Base-by-base conservation (phyloP, 2,329 filamentous ascomycete genomes). In the Paraphoma chrysanthemicola region DNA sequence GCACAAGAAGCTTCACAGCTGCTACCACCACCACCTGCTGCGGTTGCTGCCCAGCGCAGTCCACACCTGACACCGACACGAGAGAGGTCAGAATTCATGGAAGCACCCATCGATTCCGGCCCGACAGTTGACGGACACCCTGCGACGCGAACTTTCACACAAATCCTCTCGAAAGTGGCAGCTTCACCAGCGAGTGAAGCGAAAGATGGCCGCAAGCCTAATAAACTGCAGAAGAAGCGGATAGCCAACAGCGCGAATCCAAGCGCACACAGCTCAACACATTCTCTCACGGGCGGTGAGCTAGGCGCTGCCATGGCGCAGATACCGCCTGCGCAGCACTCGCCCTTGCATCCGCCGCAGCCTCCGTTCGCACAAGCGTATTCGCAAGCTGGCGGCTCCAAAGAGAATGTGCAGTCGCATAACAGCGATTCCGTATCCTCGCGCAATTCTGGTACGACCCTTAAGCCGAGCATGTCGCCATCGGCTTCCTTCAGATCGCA, bases 251-350 rank as follows among this genome's bases (percentile, higher is more conserved):
- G 91, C 69, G 79, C 90, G 18, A 93, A 92, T 66, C 89, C 89
- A 17, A 97, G 94, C 72, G 93, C 94, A 0, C 93, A 97, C 62
- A 97, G 93, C 71, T 98, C 95, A 14, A 90, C 86, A 6, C 86
- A 90, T 14, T 97, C 93, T 7, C 80, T 96, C n/a, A 78, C 79
- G 31, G 82, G 72, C 8, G 60, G 59, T 6, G 59, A 67, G 33
- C 36, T 62, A 16, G 62, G 62, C 1, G 59, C 64, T 14, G 68
- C 71, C 14, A 58, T 43, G 33, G 18, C 36, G 14, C 57, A 53
- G 1, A 12, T 57, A 10, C 53, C 52, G 36, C 59, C 55, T 42
- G 57, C 54, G 16, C 69, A 67, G 29, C 67, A 71, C 31, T 78
- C 69, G 18, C 74, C 70, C 23, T 52, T 74, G 42, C 75, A 68